Evolutionary conservation across 805 yeast species (phyloP).

Genomic region (Isabelozyma rhagii): DNA sequence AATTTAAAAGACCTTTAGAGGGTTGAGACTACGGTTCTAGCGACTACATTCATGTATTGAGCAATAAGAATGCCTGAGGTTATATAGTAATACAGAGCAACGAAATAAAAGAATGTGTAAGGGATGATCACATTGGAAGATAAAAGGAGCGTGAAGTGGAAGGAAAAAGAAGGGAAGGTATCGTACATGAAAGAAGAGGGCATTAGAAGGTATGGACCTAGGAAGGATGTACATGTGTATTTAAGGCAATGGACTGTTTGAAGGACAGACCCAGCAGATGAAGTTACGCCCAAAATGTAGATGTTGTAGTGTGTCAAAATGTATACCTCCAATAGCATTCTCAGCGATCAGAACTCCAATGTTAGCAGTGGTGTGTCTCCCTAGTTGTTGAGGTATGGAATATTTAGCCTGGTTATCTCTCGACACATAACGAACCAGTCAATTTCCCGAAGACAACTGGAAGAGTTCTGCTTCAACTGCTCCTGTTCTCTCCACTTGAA

Average conservation of each 20-base stretch:
- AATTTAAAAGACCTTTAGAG: no score
- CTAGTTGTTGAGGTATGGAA: conserved; percentile 49
- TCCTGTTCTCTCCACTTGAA: conserved; percentile 48
- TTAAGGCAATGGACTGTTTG: background rate
- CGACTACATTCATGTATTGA: no score
- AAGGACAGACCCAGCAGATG: background rate
- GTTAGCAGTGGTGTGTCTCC: background rate
- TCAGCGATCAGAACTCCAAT: no score
- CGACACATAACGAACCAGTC: conserved; percentile 90
- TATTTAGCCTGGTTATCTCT: conserved; percentile 75
- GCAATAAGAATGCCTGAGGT: background rate
- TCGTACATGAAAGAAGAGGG: background rate
- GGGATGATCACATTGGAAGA: background rate
- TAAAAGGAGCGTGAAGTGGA: background rate
- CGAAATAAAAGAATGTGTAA: background rate
- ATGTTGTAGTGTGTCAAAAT: background rate
- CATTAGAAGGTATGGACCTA: background rate
- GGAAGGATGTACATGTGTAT: background rate
- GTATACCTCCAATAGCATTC: no score
- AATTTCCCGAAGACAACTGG: conserved; percentile 50
- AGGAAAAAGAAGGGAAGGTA: background rate
- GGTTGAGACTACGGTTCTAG: no score
- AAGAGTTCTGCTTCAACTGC: conserved; percentile 6
- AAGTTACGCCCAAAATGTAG: background rate
- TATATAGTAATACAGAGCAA: background rate